phyloP scores from a whole-genome alignment of 768 basidiomycete genomes.

The Tylopilus rubrobrunneus region DNA sequence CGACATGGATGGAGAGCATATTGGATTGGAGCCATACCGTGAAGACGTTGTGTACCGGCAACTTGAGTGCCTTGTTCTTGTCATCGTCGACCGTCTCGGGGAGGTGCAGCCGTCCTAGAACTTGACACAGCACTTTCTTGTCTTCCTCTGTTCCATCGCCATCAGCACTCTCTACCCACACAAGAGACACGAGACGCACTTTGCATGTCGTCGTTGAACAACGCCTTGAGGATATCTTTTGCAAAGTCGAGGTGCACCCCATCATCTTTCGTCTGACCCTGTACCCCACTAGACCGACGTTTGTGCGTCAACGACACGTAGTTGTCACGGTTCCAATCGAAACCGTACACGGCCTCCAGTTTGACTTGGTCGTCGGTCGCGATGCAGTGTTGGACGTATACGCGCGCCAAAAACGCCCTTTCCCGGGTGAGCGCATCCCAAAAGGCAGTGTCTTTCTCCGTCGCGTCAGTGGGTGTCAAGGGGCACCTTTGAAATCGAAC shows the following conservation, averaged over 20 bases:
- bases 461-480: background rate
- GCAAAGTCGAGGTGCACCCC: constrained; percentile 55
- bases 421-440: constrained; percentile 73
- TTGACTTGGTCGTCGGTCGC: constrained; percentile 54
- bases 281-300: constrained; percentile 34
- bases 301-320: background rate
- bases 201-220: constrained; percentile 46
- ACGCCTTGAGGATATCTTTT: constrained; percentile 43
- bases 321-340: background rate
- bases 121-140: constrained; percentile 43
- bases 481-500: no score
- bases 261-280: constrained; percentile 37
- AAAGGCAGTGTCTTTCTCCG: constrained; percentile 54
- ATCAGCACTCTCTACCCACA: background rate
- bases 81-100: constrained; percentile 70
- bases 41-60: constrained; percentile 47
- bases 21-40: constrained; percentile 17
- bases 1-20: constrained; percentile 14
- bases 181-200: constrained; percentile 42
- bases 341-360: constrained; percentile 53
- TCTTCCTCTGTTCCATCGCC: background rate
- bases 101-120: constrained; percentile 58
- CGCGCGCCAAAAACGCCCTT: constrained; percentile 75
- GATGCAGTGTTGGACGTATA: constrained; percentile 77
- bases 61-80: constrained; percentile 57